Evolutionary conservation across 768 basidiomycete genomes (phyloP).

Genomic region (Hericium erinaceus): DNA sequence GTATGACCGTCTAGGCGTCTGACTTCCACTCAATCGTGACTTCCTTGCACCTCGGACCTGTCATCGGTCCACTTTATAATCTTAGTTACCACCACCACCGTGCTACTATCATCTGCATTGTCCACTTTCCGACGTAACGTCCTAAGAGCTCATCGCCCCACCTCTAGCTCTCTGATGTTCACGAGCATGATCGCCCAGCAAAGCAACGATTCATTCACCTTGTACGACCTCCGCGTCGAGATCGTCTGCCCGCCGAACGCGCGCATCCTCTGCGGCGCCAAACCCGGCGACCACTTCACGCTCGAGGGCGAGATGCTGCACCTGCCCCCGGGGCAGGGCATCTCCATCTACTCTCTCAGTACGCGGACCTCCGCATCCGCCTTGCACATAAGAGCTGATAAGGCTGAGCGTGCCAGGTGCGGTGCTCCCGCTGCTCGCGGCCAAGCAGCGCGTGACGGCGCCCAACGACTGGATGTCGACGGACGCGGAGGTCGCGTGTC

Average conservation of each 20-base stretch:
- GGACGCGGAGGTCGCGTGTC: slow-evolving; percentile 56
- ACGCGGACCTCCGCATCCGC: slow-evolving; percentile 1
- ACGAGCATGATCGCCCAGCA: not conserved
- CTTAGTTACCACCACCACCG: no score
- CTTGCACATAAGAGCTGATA: not conserved
- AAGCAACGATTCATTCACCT: slow-evolving; percentile 37
- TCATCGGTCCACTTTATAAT: no score
- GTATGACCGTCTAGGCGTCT: no score
- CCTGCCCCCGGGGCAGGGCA: slow-evolving; percentile 52
- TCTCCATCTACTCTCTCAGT: slow-evolving; percentile 64
- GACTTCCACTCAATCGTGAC: no score
- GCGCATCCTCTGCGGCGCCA: slow-evolving; percentile 56
- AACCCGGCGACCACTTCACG: slow-evolving; percentile 51
- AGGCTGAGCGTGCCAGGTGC: slow-evolving; percentile 29
- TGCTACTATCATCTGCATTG: no score
- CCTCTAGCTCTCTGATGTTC: no score
- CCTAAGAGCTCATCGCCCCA: no score
- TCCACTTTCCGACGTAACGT: no score
- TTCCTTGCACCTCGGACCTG: no score
- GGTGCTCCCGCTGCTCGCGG: slow-evolving; percentile 56
- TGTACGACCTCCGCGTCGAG: slow-evolving; percentile 59
- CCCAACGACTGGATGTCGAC: slow-evolving; percentile 61
- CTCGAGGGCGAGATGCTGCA: slow-evolving; percentile 56
- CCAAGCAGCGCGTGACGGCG: slow-evolving; percentile 50
- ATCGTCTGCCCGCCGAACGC: slow-evolving; percentile 48